phyloP scores from a whole-genome alignment of 2,329 filamentous ascomycete genomes.

The Hymenoscyphus linearis region DNA sequence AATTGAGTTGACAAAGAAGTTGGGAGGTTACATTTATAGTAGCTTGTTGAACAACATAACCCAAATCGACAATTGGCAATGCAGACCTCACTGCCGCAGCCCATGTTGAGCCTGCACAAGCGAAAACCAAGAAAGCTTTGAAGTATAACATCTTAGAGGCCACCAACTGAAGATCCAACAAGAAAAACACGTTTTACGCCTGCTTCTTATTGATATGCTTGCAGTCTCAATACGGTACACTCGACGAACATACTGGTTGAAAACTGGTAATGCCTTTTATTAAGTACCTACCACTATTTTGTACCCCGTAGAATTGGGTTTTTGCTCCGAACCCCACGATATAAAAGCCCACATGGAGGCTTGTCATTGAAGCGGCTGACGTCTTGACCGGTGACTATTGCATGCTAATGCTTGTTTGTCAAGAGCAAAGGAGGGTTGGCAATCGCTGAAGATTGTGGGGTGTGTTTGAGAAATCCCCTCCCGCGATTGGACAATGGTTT shows the following conservation, averaged over 20 bases:
- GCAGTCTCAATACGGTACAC: neutral
- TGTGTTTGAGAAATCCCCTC: no score
- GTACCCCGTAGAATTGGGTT: neutral
- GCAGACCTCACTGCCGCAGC: neutral
- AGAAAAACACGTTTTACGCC: neutral
- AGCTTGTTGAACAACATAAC: constrained; percentile 29
- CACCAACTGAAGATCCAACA: neutral
- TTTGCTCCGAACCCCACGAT: neutral
- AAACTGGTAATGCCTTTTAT: neutral
- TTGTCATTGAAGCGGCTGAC: neutral
- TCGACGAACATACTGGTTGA: neutral
- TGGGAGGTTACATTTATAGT: constrained; percentile 25
- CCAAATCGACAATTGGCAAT: constrained; percentile 29
- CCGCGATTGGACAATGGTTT: no score
- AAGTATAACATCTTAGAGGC: neutral
- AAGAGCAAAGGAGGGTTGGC: neutral
- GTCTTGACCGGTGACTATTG: neutral
- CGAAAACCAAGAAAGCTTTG: neutral
- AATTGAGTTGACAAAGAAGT: neutral
- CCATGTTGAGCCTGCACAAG: neutral
- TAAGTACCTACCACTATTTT: neutral
- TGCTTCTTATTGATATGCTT: neutral
- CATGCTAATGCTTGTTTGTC: neutral
- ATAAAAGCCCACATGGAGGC: neutral
- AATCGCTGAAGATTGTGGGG: no score